Base-by-base conservation (phyloP, 2,329 filamentous ascomycete species). In the Moelleriella libera region DNA sequence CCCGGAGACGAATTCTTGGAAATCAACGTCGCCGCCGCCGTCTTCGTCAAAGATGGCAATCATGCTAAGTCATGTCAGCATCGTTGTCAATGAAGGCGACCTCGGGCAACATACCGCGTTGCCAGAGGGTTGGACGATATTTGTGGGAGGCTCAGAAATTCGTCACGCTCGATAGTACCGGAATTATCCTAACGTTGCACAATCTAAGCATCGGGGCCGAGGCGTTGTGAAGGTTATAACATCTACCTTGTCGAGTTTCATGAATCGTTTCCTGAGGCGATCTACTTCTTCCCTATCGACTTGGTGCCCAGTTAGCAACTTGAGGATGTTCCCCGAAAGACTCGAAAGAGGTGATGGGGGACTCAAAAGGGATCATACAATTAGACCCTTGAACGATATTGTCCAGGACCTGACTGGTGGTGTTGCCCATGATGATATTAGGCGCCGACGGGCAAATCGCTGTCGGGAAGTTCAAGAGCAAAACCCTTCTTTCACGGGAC, bases 31-130 rank as follows among this genome's bases (percentile, higher is more conserved):
- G 60, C 92, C 92, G 57, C 92, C 90, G 52, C 92, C 92, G 65
- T 98, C 92, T 68, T 97, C 92, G 66, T 98, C 92, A 63, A 98
- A 97, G 59, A 97, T 98, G 49, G 92, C 90, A 61, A 98, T 98
- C 88, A 98, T 95, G 67, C 86, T 89, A 62, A 51, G 12, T 37
- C 2, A 37, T 37, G 12, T 37, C 12, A 37, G 34, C 34, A 12
- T 2, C 34, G 34, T 12, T 37, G 8, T 37, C 34, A 37, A 14
- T 8, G 40, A 39, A 39, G 34, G 34, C 9, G n/a, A n/a, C 8
- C 8, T n/a, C n/a, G 9, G 12, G n/a, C 11, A 32, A 48, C 67
- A 58, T 72, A 88, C 85, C 90, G 85, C 59, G 92, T 97, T 54
- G 92, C 92, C 47, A 98, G 82, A 30, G 92, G 92, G 69, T 98